phyloP scores from a whole-genome alignment of 805 yeast species.

The Candida quercuum region DNA sequence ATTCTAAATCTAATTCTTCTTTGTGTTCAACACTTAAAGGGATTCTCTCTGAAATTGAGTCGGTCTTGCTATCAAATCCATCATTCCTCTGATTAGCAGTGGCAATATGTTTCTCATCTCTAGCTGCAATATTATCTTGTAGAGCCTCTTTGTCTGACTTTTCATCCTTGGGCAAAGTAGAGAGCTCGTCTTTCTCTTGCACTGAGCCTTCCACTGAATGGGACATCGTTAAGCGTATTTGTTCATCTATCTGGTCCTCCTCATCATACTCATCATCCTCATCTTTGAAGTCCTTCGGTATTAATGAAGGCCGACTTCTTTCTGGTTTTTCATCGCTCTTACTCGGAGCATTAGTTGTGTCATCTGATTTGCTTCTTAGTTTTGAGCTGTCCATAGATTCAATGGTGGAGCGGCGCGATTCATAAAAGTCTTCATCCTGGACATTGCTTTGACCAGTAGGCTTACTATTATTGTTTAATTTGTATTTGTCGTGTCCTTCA shows the following conservation, averaged over 20 bases:
- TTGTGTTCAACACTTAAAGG: constrained; percentile 17
- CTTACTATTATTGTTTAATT: neutral
- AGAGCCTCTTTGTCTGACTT: neutral
- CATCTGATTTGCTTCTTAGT: too few relatives aligned
- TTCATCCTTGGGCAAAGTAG: too few relatives aligned
- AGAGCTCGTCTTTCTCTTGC: too few relatives aligned
- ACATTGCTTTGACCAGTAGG: neutral
- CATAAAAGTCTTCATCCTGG: constrained; percentile 1
- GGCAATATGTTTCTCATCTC: too few relatives aligned
- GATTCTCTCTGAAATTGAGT: constrained; percentile 10
- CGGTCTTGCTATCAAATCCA: constrained; percentile 1
- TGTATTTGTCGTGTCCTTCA: neutral
- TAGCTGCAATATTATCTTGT: too few relatives aligned
- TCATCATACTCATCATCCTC: constrained; percentile 18
- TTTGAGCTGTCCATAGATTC: neutral
- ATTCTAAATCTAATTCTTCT: constrained; percentile 11
- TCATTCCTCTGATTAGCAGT: too few relatives aligned
- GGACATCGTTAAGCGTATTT: too few relatives aligned
- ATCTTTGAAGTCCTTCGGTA: constrained; percentile 23
- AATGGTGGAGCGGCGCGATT: neutral
- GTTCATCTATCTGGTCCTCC: constrained; percentile 6
- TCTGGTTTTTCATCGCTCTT: neutral
- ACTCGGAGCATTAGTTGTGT: too few relatives aligned
- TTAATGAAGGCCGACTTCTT: constrained; percentile 16
- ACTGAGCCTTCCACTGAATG: neutral